Evolutionary conservation across 768 basidiomycete genomes (phyloP), one percentile per base, ranked within the genome.

Genomic region (Mycena latifolia): DNA sequence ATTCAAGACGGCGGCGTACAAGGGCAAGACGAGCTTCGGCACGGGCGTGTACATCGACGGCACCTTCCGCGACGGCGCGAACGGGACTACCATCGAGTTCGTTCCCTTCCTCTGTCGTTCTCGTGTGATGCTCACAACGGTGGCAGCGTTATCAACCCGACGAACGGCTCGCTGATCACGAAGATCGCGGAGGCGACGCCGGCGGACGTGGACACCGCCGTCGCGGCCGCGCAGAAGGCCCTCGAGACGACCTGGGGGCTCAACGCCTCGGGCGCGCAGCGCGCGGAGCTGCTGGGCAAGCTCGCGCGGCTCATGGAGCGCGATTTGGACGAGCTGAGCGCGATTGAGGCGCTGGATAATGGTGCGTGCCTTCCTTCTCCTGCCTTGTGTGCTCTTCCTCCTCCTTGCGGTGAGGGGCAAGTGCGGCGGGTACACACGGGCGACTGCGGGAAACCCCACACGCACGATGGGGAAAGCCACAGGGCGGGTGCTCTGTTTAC

Each of bases 1-100:
- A 27, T 91, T 88, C 73, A 72, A 89, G 60, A 85, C 82, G 3
- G 78, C 76, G 48, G 66, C 77, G 58, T 91, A 77, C 86, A 89
- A 85, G 76, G 89, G 89, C 46, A 85, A 85, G 69, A 81, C 84
- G 37, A 79, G 78, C 24, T 87, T 92, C 75, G 75, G 77, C 63
- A 91, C 92, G 5, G 92, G 93, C 37, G 76, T 93, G 67, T 94
- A 87, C 82, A 92, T 95, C 79, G 81, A 87, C 76, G 88, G 89
- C 70, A 73, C 93, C 77, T 94, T 86, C 69, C 79, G 84, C 46
- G 87, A 88, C 43, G 89, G 89, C 18, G 76, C 79, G 10, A 77
- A 84, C 6, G 77, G 80, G 1, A 85, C 80, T 33, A 88, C 85
- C 3, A 76, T 77, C 59, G 72, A 72, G 72, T 77, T 46, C 52